Conservation (phyloP, 805 yeast genomes). For the Hanseniaspora valbyensis region DNA sequence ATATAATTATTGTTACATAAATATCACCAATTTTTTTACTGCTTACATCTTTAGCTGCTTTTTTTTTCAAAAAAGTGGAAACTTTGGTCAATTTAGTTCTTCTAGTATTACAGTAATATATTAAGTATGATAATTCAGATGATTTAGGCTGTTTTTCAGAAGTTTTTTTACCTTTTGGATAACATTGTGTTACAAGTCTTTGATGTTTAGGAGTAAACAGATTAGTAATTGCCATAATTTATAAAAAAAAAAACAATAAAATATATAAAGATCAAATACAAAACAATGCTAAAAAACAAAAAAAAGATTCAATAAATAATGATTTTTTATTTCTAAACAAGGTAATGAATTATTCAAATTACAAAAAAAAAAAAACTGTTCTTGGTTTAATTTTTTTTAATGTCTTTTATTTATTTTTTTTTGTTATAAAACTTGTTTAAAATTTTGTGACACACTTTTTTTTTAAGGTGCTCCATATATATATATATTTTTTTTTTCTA, state of each 20-base stretch:
- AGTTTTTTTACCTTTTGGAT: slow-evolving; percentile 74
- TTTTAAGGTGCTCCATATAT: too few species aligned
- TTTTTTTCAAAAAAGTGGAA: slow-evolving; percentile 52
- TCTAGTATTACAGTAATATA: slow-evolving; percentile 84
- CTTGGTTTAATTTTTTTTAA: too few species aligned
- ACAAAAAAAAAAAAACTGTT: too few species aligned
- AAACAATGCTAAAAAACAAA: too few species aligned
- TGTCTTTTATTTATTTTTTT: too few species aligned
- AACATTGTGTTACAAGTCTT: slow-evolving; percentile 78
- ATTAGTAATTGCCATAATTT: slow-evolving; percentile 15
- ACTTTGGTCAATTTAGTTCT: slow-evolving; percentile 84
- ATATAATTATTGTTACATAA: slow-evolving; percentile 65
- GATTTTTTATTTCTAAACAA: too few species aligned
- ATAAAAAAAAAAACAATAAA: neutral
- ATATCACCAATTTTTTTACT: slow-evolving; percentile 65
- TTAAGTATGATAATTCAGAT: slow-evolving; percentile 75
- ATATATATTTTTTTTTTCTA: too few species aligned
- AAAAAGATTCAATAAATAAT: too few species aligned
- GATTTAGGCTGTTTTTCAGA: slow-evolving; percentile 81
- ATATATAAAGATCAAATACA: neutral
- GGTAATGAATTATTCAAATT: too few species aligned
- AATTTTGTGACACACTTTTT: too few species aligned
- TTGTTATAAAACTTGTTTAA: too few species aligned
- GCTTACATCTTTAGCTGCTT: slow-evolving; percentile 49
- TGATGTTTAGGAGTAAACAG: slow-evolving; percentile 74